Evolutionary conservation across 2,329 filamentous ascomycete genomes (phyloP), one percentile per base, ranked within the genome.

Genomic region (Colletotrichum caudatum): DNA sequence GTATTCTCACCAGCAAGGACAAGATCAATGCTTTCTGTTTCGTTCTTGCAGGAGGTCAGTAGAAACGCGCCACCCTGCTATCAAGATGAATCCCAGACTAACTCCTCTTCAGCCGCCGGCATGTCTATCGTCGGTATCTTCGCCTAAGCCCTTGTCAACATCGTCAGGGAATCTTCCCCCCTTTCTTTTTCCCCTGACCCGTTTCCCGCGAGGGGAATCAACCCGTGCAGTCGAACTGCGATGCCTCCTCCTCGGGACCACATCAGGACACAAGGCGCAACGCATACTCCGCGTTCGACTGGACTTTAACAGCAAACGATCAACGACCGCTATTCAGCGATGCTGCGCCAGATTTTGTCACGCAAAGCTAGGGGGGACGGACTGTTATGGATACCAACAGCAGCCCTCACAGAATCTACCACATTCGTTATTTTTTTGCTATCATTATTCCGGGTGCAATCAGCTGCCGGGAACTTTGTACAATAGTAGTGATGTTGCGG

Each of bases 1-100:
- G 79, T n/a, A 78, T 82, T 2, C 79, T 91, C 83, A 85, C 80
- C 3, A 85, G 82, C 76, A 87, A 83, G 74, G 83, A 86, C 64
- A 89, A 88, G 81, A 87, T 84, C 39, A 74, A 77, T 2, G 89
- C 88, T 0, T 89, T 91, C 76, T 72, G 75, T 64, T 88, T 78
- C 75, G 83, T 89, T 18, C 80, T 88, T 44, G 76, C 84, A 3
- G 87, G 87, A 82, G 86, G 87, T 88, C 78, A 78, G 80, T 75
- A 26, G 14, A 44, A 39, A 12, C 16, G 41, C 16, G 46, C 7
- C n/a, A 37, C 5, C 16, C 48, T 46, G 53, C 18, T 50, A 18
- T 16, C 20, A 9, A n/a, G 18, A 20, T 16, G 0, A 20, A 14
- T 20, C 6, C 18, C 7, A 23, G 20, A 6, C 39, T 66, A 56